Evolutionary conservation across 768 basidiomycete species (phyloP).

Genomic region (Amanita exitialis): DNA sequence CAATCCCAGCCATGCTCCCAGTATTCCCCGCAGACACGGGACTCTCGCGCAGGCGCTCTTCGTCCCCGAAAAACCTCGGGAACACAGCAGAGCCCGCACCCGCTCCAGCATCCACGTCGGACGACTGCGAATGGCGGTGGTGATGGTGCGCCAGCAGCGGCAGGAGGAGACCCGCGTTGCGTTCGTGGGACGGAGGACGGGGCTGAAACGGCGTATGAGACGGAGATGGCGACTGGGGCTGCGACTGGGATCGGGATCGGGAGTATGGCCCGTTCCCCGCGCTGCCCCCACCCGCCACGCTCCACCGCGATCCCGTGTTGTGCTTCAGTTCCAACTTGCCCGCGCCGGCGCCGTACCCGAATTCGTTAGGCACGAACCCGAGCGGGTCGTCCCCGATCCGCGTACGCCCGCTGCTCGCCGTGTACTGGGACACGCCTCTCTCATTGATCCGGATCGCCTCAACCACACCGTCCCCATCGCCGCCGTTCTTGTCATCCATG

Average conservation of each 20-base stretch:
- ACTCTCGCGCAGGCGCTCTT: not conserved
- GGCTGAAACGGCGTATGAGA: no score
- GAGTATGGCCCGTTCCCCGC: no score
- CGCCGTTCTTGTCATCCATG: not conserved
- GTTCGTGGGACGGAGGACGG: not conserved
- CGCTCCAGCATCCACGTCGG: not conserved
- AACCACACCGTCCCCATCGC: no score
- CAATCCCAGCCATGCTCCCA: not conserved
- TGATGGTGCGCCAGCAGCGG: not conserved
- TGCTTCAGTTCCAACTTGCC: not conserved
- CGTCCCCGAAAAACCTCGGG: not conserved
- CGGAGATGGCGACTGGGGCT: no score
- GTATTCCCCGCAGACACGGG: not conserved
- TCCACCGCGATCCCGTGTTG: not conserved
- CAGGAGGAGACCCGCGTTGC: not conserved
- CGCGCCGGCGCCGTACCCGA: no score
- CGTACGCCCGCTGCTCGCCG: conserved; percentile 4
- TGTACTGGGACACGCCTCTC: not conserved
- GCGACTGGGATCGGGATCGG: no score
- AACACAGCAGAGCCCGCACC: no score
- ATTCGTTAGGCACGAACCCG: no score
- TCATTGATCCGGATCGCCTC: not conserved
- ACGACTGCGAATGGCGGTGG: not conserved
- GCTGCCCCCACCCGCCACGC: not conserved
- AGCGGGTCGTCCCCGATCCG: conserved; percentile 4